Percentiles rank a stretch among this genome's conserved stretches.
Conservation (phyloP, 208 protist species). For the Trypanosoma platydactyli region DNA sequence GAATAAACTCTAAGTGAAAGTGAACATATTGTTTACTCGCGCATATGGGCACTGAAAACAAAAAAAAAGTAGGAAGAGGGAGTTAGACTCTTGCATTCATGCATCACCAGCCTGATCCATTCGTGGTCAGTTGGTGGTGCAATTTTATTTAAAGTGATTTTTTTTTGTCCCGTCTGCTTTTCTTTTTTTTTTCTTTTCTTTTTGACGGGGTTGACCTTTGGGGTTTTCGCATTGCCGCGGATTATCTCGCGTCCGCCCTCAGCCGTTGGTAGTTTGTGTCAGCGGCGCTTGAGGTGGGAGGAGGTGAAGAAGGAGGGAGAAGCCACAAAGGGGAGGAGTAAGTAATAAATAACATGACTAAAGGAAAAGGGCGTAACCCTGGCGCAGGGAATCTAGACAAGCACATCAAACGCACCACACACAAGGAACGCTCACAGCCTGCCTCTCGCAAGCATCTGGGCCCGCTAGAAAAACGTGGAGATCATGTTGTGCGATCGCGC, state of each 20-base stretch:
- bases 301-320: not conserved
- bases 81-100: not conserved
- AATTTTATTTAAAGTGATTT: too few relatives aligned
- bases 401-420: slow-evolving; percentile 87
- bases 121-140: too few relatives aligned
- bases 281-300: too few relatives aligned
- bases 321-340: not conserved
- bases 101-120: too few relatives aligned
- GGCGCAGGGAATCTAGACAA: slow-evolving; percentile 81
- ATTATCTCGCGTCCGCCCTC: slow-evolving; percentile 4
- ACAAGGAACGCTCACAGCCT: slow-evolving; percentile 90
- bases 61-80: not conserved
- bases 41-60: too few relatives aligned
- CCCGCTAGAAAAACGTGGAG: slow-evolving; percentile 93
- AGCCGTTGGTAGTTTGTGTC: too few relatives aligned
- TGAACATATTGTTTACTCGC: not conserved
- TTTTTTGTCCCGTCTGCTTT: not conserved
- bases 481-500: slow-evolving; percentile 86
- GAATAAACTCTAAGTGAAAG: not conserved
- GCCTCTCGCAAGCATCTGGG: slow-evolving; percentile 79
- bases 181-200: slow-evolving; percentile 9
- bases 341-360: slow-evolving; percentile 56
- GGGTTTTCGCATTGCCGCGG: not conserved
- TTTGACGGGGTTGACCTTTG: slow-evolving; percentile 1
- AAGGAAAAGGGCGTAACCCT: slow-evolving; percentile 85